These are phyloP conservation scores for Backusella circina DNA, from an alignment of 192 early-diverging fungal species.

Conservation along the genomic window DNA sequence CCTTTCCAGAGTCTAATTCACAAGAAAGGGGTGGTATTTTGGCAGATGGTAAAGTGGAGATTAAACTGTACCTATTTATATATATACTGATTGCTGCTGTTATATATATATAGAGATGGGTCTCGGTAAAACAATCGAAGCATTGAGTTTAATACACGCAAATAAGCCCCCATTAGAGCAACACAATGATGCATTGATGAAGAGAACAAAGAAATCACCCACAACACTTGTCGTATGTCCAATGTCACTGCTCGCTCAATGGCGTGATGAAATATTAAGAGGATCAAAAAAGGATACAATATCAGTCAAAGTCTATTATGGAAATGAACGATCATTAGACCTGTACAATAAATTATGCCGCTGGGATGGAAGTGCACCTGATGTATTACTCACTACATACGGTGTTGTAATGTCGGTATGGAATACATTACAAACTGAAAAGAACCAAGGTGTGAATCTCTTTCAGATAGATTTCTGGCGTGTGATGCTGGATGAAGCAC, in stretches of 20 bases:
- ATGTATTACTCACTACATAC: slow-evolving; percentile 53
- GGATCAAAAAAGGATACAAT: slow-evolving; percentile 36
- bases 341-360: slow-evolving; percentile 24
- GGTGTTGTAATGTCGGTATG: slow-evolving; percentile 45
- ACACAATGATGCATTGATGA: slow-evolving; percentile 12
- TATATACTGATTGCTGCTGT: no score
- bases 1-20: slow-evolving; percentile 42
- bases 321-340: slow-evolving; percentile 25
- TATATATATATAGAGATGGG: slow-evolving; percentile 41
- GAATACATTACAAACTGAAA: background rate
- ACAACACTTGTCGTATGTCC: slow-evolving; percentile 53
- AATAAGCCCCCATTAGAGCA: slow-evolving; percentile 28
- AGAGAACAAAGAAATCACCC: slow-evolving; percentile 26
- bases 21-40: slow-evolving; percentile 51
- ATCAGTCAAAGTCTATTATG: slow-evolving; percentile 47
- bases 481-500: slow-evolving; percentile 93
- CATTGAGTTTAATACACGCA: slow-evolving; percentile 50
- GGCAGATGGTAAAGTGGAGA: slow-evolving; percentile 41
- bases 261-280: slow-evolving; percentile 47
- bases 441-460: slow-evolving; percentile 33
- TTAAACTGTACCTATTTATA: background rate
- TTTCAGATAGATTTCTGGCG: slow-evolving; percentile 77
- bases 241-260: slow-evolving; percentile 51
- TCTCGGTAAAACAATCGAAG: slow-evolving; percentile 58
- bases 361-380: slow-evolving; percentile 36